These are phyloP conservation scores for Vinca major DNA, from an alignment of 305 asterid genomes.

Conservation along the genomic window DNA sequence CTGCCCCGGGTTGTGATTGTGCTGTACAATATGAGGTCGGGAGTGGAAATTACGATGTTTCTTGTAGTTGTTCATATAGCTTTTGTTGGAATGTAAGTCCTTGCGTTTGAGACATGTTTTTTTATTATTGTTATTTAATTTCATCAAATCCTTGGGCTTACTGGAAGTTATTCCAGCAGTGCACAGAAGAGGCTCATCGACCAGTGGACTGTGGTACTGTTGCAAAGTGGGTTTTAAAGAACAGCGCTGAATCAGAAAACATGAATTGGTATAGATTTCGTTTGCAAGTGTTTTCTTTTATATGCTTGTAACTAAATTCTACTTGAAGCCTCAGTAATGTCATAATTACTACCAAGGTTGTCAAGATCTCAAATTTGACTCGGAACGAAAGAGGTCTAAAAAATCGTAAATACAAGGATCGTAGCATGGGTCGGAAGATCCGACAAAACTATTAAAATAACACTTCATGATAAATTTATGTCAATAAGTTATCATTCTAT, in stretches of 20 bases:
- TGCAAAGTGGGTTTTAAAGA: conserved; percentile 73
- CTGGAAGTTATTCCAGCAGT: conserved; percentile 37
- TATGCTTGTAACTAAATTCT: not conserved
- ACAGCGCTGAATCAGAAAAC: conserved; percentile 91
- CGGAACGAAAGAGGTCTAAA: too few relatives aligned
- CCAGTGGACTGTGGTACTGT: conserved; percentile 91
- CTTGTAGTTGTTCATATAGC: conserved; percentile 67
- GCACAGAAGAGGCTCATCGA: conserved; percentile 94
- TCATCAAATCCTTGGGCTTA: conserved; percentile 12
- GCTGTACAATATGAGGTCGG: conserved; percentile 78
- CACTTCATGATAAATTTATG: too few relatives aligned
- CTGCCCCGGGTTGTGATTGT: conserved; percentile 86
- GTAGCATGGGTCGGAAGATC: too few relatives aligned
- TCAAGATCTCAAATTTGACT: too few relatives aligned
- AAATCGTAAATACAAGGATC: too few relatives aligned
- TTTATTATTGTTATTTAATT: conserved; percentile 1
- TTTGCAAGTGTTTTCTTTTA: not conserved
- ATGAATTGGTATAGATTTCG: conserved; percentile 65
- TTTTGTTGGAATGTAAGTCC: conserved; percentile 93
- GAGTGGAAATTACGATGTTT: conserved; percentile 78
- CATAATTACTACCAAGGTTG: not conserved
- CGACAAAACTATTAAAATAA: too few relatives aligned
- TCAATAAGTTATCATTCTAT: too few relatives aligned
- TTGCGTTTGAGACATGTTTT: conserved; percentile 12
- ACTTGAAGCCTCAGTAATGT: not conserved